Evolutionary conservation across 108 stramenopile species (phyloP).

Genomic region (Cyclotella choctawhatcheeana): DNA sequence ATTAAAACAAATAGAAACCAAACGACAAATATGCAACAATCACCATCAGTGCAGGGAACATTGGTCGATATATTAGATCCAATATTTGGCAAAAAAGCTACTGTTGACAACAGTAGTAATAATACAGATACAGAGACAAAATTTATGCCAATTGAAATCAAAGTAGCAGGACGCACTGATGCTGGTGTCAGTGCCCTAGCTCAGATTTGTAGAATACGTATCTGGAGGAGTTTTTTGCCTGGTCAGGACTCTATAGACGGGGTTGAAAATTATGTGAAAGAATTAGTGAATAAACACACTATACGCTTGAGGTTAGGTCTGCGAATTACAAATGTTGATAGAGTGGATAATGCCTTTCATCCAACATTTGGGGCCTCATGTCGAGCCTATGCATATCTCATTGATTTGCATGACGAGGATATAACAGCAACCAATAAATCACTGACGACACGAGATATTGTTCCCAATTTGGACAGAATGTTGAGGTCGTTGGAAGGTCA

Average conservation of each 20-base stretch:
- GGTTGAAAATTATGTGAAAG: slow-evolving; percentile 27
- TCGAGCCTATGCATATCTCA: slow-evolving; percentile 74
- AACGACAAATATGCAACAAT: not conserved
- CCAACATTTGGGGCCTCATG: slow-evolving; percentile 72
- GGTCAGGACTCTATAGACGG: slow-evolving; percentile 7
- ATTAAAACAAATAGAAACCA: not conserved
- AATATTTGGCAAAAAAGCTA: slow-evolving; percentile 21
- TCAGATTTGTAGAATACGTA: slow-evolving; percentile 78
- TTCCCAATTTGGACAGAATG: slow-evolving; percentile 51
- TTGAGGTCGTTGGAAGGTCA: slow-evolving; percentile 55
- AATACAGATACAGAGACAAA: not conserved
- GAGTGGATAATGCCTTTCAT: slow-evolving; percentile 60
- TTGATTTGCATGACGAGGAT: slow-evolving; percentile 47
- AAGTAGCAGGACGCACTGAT: slow-evolving; percentile 82
- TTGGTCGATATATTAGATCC: slow-evolving; percentile 64
- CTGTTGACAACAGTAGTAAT: not conserved
- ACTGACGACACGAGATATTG: slow-evolving; percentile 13
- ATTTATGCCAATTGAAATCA: slow-evolving; percentile 59
- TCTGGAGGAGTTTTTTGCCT: slow-evolving; percentile 22
- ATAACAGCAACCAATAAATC: not conserved
- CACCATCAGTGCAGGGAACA: slow-evolving; percentile 72
- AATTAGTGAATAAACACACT: slow-evolving; percentile 13
- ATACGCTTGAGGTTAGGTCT: slow-evolving; percentile 4
- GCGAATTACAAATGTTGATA: slow-evolving; percentile 35
- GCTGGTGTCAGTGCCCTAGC: slow-evolving; percentile 73